A percentile compares a stretch with the other conserved stretches of the same genome.
Conservation (phyloP, 371 early-diverging fungal genomes). For the Apophysomyces elegans region DNA sequence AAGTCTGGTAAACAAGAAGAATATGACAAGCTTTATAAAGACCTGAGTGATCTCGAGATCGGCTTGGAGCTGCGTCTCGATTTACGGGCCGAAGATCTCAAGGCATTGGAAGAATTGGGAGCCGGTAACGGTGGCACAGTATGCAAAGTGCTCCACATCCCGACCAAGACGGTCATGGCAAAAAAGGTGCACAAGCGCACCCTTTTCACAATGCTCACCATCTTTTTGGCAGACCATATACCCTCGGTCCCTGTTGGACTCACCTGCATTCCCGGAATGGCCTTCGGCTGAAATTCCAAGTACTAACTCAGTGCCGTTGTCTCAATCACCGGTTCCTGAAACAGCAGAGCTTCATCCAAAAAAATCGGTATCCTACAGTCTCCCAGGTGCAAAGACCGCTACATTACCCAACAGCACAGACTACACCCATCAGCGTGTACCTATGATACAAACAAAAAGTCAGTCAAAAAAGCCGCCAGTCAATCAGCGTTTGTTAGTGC, state of each 20-base stretch:
- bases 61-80: slow-evolving; percentile 74
- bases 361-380: slow-evolving; percentile 22
- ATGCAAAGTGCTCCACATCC: slow-evolving; percentile 68
- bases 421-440: slow-evolving; percentile 64
- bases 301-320: not conserved
- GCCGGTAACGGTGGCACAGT: slow-evolving; percentile 86
- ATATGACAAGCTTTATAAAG: slow-evolving; percentile 31
- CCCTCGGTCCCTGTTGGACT: slow-evolving; percentile 25
- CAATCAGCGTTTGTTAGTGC: slow-evolving; percentile 44
- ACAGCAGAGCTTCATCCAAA: slow-evolving; percentile 7
- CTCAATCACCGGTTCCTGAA: slow-evolving; percentile 1
- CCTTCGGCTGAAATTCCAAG: slow-evolving; percentile 6
- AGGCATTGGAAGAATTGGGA: slow-evolving; percentile 73
- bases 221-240: slow-evolving; percentile 15
- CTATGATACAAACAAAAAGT: not conserved
- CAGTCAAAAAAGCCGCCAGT: slow-evolving; percentile 14
- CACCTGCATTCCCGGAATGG: slow-evolving; percentile 24
- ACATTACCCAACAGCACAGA: slow-evolving; percentile 37
- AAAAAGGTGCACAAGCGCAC: slow-evolving; percentile 57
- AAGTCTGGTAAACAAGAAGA: slow-evolving; percentile 28
- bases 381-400: slow-evolving; percentile 12
- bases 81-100: slow-evolving; percentile 76
- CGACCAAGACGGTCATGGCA: slow-evolving; percentile 79
- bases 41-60: slow-evolving; percentile 56
- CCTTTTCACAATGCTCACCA: not conserved